These are phyloP conservation scores for Polyplosphaeria fusca DNA, from an alignment of 495 filamentous ascomycete species.

Conservation along the genomic window DNA sequence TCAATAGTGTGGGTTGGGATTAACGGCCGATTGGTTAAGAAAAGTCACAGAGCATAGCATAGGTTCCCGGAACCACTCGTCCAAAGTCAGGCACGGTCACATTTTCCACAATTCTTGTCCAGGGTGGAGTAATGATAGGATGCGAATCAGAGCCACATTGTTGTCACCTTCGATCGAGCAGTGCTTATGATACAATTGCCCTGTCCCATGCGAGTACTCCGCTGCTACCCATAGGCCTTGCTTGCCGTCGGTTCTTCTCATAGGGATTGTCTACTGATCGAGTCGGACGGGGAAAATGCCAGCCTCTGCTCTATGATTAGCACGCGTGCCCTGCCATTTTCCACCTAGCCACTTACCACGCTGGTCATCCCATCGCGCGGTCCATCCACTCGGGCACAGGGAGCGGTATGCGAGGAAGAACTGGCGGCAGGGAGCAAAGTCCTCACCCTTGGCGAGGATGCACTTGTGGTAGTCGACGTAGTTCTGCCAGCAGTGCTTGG, in stretches of 20 bases:
- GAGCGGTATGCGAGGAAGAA: constrained; percentile 95
- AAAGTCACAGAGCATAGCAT: too few species aligned
- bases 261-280: constrained; percentile 24
- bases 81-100: too few species aligned
- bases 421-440: constrained; percentile 97
- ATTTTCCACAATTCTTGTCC: too few species aligned
- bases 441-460: constrained; percentile 96
- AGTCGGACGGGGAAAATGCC: constrained; percentile 28
- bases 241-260: too few species aligned
- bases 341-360: constrained; percentile 62
- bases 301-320: constrained; percentile 6
- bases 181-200: not conserved
- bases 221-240: not conserved
- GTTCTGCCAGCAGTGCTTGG: constrained; percentile 96
- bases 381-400: constrained; percentile 94
- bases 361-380: constrained; percentile 94
- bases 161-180: too few species aligned
- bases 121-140: too few species aligned
- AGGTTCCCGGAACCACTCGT: too few species aligned
- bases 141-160: too few species aligned
- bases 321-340: not conserved
- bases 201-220: not conserved
- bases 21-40: too few species aligned
- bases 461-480: constrained; percentile 99
- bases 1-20: too few species aligned